Percentiles rank a stretch among this genome's conserved stretches.
Evolutionary conservation across 2,329 filamentous ascomycete species (phyloP).

Genomic region (Microcyclosporella mali): DNA sequence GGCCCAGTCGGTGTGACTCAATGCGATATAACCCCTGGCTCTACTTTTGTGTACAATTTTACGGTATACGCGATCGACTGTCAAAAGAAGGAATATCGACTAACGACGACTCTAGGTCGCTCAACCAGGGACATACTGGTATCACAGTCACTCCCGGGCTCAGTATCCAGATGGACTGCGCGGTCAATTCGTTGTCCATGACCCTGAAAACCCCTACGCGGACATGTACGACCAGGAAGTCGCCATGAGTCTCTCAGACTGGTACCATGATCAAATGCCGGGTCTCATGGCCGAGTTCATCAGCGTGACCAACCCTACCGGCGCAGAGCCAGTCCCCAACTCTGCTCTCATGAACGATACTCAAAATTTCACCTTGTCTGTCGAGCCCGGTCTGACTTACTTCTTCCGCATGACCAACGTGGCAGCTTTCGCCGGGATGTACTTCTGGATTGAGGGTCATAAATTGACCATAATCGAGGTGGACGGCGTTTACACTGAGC

Average conservation of each 20-base stretch:
- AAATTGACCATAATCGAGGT: constrained; percentile 61
- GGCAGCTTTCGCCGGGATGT: constrained; percentile 65
- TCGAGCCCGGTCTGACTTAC: constrained; percentile 53
- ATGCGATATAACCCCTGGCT: constrained; percentile 58
- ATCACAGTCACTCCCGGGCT: constrained; percentile 60
- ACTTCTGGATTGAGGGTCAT: constrained; percentile 65
- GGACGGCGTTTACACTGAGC: constrained; percentile 61
- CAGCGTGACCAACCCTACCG: constrained; percentile 48
- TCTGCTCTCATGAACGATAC: constrained; percentile 58
- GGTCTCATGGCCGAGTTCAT: constrained; percentile 52
- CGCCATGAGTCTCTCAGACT: constrained; percentile 63
- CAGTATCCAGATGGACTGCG: constrained; percentile 65
- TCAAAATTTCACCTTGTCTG: constrained; percentile 39
- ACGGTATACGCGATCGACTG: constrained; percentile 38
- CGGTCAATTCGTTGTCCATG: constrained; percentile 61
- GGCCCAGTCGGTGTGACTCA: constrained; percentile 63
- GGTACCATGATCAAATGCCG: constrained; percentile 59
- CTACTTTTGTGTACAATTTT: constrained; percentile 62
- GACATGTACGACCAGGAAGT: constrained; percentile 55
- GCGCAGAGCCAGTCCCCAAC: constrained; percentile 60
- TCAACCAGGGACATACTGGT: constrained; percentile 51
- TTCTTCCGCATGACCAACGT: constrained; percentile 64
- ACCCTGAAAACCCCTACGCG: constrained; percentile 47
- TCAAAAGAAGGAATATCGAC: too few species aligned
- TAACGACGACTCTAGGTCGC: constrained; percentile 33